phyloP scores from a whole-genome alignment of 495 filamentous ascomycete species.

The Aspergillus ostianus region DNA sequence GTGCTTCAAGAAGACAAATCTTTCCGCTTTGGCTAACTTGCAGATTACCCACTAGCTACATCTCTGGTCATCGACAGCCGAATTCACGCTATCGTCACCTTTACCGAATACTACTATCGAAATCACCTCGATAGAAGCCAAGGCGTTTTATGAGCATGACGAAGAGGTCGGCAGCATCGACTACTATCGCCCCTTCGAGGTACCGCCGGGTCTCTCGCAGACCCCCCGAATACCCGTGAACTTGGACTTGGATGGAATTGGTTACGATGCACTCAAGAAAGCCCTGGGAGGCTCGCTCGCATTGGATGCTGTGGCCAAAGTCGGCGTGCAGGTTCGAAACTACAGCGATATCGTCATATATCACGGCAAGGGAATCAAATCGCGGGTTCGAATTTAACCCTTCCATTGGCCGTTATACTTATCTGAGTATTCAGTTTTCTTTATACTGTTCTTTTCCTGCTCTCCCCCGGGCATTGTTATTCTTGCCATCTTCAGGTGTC shows the following conservation, averaged over 20 bases:
- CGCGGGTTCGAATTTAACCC: slow-evolving; percentile 60
- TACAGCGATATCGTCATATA: slow-evolving; percentile 72
- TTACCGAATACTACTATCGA: slow-evolving; percentile 66
- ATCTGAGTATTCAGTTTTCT: background rate
- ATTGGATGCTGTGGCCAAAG: slow-evolving; percentile 72
- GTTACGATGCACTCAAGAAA: slow-evolving; percentile 74
- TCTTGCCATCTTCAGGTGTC: background rate
- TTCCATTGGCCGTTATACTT: background rate
- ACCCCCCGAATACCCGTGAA: slow-evolving; percentile 79
- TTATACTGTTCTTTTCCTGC: background rate
- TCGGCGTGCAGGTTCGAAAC: slow-evolving; percentile 66
- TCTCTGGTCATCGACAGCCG: slow-evolving; percentile 79
- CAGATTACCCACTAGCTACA: slow-evolving; percentile 54
- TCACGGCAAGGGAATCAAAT: slow-evolving; percentile 70
- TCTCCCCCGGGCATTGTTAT: background rate
- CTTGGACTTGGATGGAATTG: slow-evolving; percentile 72
- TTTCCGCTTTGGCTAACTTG: slow-evolving; percentile 17
- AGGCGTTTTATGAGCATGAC: slow-evolving; percentile 77
- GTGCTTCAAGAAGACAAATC: background rate
- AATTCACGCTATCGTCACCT: slow-evolving; percentile 81
- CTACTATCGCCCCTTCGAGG: slow-evolving; percentile 70
- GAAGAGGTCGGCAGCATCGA: slow-evolving; percentile 73
- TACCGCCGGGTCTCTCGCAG: slow-evolving; percentile 67
- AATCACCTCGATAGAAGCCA: slow-evolving; percentile 77
- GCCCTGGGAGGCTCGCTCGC: slow-evolving; percentile 82